Conservation (phyloP, 2,329 filamentous ascomycete species). For the Pseudogymnoascus sp. region DNA sequence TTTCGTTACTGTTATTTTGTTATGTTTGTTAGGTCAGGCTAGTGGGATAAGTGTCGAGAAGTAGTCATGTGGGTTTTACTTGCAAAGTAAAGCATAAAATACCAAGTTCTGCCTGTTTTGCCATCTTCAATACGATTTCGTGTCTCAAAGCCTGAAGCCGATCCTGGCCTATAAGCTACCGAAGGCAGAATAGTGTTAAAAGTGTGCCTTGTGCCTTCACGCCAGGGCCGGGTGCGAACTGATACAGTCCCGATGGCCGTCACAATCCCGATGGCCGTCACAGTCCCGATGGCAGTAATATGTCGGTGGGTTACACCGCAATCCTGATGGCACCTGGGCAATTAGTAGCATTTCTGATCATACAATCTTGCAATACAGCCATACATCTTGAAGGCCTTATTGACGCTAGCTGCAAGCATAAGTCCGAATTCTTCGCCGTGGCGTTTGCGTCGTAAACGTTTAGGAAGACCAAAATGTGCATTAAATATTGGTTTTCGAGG, state of each 20-base stretch:
- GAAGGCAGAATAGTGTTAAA: no score
- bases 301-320: neutral
- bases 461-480: neutral
- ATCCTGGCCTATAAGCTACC: no score
- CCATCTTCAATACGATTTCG: no score
- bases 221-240: no score
- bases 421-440: neutral
- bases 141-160: no score
- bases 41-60: no score
- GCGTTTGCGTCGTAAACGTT: neutral
- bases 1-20: no score
- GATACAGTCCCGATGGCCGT: neutral
- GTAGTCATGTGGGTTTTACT: no score
- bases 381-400: neutral
- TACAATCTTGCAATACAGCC: neutral
- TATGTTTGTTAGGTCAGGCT: no score
- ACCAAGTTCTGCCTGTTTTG: no score
- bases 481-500: neutral
- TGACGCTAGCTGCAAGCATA: neutral
- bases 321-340: neutral
- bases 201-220: no score
- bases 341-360: neutral
- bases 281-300: neutral
- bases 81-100: no score
- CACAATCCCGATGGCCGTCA: neutral